A percentile compares a stretch with the other conserved stretches of the same genome.
Conservation (phyloP, 345 rosid genomes). For the Melastoma malabathricum region DNA sequence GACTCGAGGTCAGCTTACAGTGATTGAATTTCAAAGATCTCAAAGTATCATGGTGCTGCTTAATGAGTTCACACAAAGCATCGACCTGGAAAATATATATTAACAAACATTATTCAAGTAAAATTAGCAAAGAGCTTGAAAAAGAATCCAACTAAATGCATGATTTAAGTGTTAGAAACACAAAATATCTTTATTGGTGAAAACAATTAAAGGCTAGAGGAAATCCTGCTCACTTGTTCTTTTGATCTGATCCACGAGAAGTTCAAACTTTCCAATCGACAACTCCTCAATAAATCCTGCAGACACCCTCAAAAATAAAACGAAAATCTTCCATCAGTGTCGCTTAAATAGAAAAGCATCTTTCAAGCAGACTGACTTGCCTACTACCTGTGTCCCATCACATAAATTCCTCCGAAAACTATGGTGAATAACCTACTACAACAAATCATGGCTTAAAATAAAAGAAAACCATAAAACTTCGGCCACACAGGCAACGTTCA, state of each 20-base stretch:
- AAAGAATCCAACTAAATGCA: no score
- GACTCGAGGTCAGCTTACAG: conserved; percentile 56
- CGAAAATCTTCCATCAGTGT: background rate
- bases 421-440: no score
- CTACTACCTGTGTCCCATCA: no score
- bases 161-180: no score
- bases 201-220: background rate
- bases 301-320: conserved; percentile 4
- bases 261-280: conserved; percentile 51
- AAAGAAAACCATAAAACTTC: no score
- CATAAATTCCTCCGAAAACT: no score
- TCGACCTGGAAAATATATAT: conserved; percentile 36
- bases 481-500: no score
- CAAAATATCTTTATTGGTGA: background rate
- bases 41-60: conserved; percentile 49
- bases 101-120: background rate
- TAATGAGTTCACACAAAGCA: conserved; percentile 55
- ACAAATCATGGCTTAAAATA: no score
- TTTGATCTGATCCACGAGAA: conserved; percentile 49
- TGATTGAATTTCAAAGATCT: conserved; percentile 58
- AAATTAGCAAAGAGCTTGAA: background rate
- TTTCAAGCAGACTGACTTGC: no score
- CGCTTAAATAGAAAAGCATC: background rate
- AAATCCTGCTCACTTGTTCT: conserved; percentile 47
- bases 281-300: conserved; percentile 50